A percentile compares a stretch with the other conserved stretches of the same genome.
phyloP scores from a whole-genome alignment of 495 filamentous ascomycete genomes.

The Aspergillus funiculosus region DNA sequence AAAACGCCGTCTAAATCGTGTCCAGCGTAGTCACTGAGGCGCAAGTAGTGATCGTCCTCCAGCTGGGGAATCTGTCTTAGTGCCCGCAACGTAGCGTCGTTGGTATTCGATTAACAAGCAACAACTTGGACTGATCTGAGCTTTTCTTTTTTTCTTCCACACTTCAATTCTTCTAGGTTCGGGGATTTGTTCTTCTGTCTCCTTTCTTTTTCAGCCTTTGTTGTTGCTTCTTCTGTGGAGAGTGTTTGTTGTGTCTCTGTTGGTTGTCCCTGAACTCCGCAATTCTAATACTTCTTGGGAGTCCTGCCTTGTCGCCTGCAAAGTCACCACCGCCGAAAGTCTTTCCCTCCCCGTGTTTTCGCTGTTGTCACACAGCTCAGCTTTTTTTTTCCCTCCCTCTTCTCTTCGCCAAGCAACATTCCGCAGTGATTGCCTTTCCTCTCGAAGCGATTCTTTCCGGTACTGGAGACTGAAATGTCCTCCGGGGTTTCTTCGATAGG shows the following conservation, averaged over 20 bases:
- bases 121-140: conserved; percentile 1
- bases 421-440: background rate
- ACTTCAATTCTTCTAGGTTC: background rate
- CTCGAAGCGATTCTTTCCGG: background rate
- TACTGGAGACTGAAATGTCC: conserved; percentile 20
- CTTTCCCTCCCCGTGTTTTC: conserved; percentile 11
- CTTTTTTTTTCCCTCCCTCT: background rate
- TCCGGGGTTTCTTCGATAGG: conserved; percentile 27
- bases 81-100: background rate
- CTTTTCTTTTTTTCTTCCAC: conserved; percentile 1
- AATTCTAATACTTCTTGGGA: too few relatives aligned
- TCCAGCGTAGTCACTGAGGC: background rate
- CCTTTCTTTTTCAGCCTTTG: background rate
- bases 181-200: background rate
- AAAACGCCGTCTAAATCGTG: background rate
- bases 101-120: conserved; percentile 1
- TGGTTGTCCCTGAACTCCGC: conserved; percentile 8
- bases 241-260: background rate
- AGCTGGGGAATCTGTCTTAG: conserved; percentile 8
- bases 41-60: conserved; percentile 9
- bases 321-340: conserved; percentile 10
- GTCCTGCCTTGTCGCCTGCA: conserved; percentile 8
- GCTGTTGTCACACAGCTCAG: conserved; percentile 6
- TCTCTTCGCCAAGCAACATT: background rate
- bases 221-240: conserved; percentile 3